Conservation (phyloP, 306 rosid species). For the Medicago lupulina region DNA sequence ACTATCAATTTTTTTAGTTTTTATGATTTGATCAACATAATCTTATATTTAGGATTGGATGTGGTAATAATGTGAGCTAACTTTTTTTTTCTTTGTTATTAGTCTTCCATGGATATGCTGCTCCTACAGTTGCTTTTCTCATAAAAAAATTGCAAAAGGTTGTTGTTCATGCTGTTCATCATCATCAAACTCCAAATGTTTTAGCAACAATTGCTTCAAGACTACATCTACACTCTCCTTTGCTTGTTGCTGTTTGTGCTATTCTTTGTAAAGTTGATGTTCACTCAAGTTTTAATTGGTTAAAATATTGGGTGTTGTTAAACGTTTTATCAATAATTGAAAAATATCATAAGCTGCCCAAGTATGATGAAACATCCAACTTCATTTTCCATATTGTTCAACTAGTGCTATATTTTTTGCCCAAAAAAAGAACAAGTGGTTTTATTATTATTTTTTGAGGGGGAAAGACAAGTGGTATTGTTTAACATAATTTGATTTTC, state of each 20-base stretch:
- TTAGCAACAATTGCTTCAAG: constrained; percentile 36
- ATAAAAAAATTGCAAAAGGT: constrained; percentile 27
- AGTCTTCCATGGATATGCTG: constrained; percentile 44
- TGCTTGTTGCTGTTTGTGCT: background rate
- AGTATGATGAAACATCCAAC: background rate
- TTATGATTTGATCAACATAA: too few relatives aligned
- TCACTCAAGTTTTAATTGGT: background rate
- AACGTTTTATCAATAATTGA: constrained; percentile 18
- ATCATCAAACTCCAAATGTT: constrained; percentile 37
- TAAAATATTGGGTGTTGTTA: background rate
- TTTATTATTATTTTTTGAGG: too few relatives aligned
- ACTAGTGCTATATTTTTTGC: too few relatives aligned
- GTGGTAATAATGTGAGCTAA: too few relatives aligned
- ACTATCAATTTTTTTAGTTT: background rate
- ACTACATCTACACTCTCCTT: background rate
- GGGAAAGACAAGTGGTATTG: too few relatives aligned
- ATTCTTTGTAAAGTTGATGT: constrained; percentile 14
- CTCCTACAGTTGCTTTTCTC: constrained; percentile 31
- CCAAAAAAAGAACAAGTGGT: too few relatives aligned
- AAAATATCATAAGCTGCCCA: background rate
- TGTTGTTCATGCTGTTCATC: constrained; percentile 35
- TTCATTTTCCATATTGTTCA: too few relatives aligned
- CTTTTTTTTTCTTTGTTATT: background rate
- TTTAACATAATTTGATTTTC: too few relatives aligned
- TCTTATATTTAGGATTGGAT: too few relatives aligned